Conservation (phyloP, 805 yeast species). For the Teunomyces pallodes region DNA sequence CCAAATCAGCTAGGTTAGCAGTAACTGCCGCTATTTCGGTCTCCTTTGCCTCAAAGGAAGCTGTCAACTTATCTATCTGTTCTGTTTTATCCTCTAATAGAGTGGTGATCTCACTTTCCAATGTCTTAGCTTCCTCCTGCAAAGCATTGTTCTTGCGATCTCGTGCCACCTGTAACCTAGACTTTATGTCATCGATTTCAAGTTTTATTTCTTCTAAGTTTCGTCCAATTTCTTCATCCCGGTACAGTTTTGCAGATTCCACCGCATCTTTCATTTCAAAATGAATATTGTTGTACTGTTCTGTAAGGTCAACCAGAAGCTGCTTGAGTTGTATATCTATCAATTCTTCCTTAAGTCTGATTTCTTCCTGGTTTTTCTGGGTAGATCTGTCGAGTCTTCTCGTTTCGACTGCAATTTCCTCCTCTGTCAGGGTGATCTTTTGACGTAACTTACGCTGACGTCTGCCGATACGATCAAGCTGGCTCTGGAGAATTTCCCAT, state of each 20-base stretch:
- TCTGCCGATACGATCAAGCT: neutral
- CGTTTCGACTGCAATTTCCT: slow-evolving; percentile 10
- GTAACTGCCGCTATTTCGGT: slow-evolving; percentile 15
- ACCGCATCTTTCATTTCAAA: slow-evolving; percentile 36
- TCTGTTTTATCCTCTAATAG: slow-evolving; percentile 1
- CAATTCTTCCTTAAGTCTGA: slow-evolving; percentile 26
- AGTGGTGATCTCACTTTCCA: neutral
- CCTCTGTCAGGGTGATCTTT: slow-evolving; percentile 3
- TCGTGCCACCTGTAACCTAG: neutral
- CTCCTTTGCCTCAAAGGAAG: slow-evolving; percentile 23
- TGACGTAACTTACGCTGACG: slow-evolving; percentile 1
- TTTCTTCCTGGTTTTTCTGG: slow-evolving; percentile 14
- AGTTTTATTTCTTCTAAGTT: neutral
- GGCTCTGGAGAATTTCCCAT: slow-evolving; percentile 8
- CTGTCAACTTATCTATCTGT: slow-evolving; percentile 22
- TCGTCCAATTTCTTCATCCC: slow-evolving; percentile 15
- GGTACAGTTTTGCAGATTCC: slow-evolving; percentile 19
- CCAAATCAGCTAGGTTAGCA: slow-evolving; percentile 6
- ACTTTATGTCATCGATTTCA: neutral
- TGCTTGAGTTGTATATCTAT: slow-evolving; percentile 30
- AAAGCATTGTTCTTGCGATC: neutral
- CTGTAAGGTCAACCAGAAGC: slow-evolving; percentile 21
- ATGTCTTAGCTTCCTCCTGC: neutral
- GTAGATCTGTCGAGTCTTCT: neutral
- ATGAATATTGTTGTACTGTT: slow-evolving; percentile 28